Conservation (phyloP, 129 eudicot species). For the Centaurea solstitialis region DNA sequence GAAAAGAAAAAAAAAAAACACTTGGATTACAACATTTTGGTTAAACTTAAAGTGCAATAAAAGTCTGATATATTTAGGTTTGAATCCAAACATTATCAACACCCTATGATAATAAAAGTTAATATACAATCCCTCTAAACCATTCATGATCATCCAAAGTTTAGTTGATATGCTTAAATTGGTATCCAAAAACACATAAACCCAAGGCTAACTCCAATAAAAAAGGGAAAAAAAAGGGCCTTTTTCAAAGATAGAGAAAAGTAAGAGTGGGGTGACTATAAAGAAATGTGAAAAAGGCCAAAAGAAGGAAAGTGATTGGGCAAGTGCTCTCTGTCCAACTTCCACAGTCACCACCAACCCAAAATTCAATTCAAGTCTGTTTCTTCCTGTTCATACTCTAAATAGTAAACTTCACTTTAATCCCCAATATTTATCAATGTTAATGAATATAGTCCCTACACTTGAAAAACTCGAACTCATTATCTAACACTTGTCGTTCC, state of each 20-base stretch:
- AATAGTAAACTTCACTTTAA: no score
- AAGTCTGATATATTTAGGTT: no score
- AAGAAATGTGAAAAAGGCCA: not conserved
- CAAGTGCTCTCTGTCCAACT: conserved; percentile 10
- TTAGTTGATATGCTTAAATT: no score
- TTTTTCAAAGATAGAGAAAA: not conserved
- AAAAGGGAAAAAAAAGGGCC: not conserved
- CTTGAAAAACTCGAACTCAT: no score
- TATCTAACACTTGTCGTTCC: no score
- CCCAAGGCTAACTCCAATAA: not conserved
- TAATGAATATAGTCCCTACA: no score
- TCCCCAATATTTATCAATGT: no score
- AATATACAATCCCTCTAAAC: not conserved
- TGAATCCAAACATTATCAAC: no score
- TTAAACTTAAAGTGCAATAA: no score
- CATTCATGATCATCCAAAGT: not conserved
- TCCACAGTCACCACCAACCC: conserved; percentile 11
- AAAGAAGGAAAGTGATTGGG: not conserved
- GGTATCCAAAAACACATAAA: no score
- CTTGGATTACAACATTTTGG: not conserved
- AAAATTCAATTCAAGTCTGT: not conserved
- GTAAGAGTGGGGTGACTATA: not conserved
- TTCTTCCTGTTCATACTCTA: not conserved
- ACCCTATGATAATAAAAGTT: no score
- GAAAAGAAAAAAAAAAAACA: not conserved